Evolutionary conservation across 371 early-diverging fungal genomes (phyloP), one percentile per base, ranked within the genome.

Genomic region (Nosema granulosis): DNA sequence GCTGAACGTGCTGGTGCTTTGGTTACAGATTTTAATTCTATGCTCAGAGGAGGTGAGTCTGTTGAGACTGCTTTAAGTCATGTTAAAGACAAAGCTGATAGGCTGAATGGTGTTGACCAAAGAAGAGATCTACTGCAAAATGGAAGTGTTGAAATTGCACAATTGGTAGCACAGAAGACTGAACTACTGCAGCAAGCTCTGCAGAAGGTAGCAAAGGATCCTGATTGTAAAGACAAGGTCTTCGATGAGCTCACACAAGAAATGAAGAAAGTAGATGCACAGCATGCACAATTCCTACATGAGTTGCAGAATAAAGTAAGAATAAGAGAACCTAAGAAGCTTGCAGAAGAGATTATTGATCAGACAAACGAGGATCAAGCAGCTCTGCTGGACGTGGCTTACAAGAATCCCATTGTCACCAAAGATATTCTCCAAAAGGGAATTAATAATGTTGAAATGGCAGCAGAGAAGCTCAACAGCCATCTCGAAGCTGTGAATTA

Each of bases 51-150:
- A 28, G 75, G 75, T 11, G 24, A 54, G 28, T 31, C 66, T 1
- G 56, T 68, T 0, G 58, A 66, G 29, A 22, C 24, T 26, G 75
- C 75, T 20, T 29, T 50, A 13, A 38, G 22, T 22, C n/a, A 35
- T 49, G 50, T 67, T 0, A 52, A 67, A 38, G 67, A 66, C 50
- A 11, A 22, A 22, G 52, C 43, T 3, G 59, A 67, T 38, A 65
- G 50, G n/a, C 38, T 29, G 38, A 32, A 65, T n/a, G 58, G 50
- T 29, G 58, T 67, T 26, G 75, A 65, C 26, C 37, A 35, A 54
- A 65, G 75, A 57, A 22, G 56, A 66, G 51, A 29, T 28, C 56
- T 67, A 20, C 38, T 74, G 9, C 58, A 65, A 29, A 57, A 67
- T n/a, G 50, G 50, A 37, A 65, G 75, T 9, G 67, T 56, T 1